Percentiles rank a stretch among this genome's conserved stretches.
phyloP scores from a whole-genome alignment of 257 asterid genomes.

The Ballota nigra region DNA sequence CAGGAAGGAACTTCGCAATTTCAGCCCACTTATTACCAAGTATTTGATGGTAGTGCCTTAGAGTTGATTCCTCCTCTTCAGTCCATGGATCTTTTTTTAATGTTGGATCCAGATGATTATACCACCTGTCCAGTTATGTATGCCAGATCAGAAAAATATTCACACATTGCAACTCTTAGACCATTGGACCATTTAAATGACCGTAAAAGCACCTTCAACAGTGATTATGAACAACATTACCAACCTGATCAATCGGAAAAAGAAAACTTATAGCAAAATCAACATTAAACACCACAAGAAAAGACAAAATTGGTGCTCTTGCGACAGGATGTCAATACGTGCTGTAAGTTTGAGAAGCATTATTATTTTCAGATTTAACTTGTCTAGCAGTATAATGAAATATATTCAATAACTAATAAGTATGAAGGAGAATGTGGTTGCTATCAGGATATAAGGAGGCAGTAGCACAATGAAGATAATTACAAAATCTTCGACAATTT shows the following conservation, averaged over 20 bases:
- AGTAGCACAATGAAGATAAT: conserved; percentile 1
- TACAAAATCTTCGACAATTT: not conserved
- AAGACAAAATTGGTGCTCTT: not conserved
- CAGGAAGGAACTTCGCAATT: conserved; percentile 72
- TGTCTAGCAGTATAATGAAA: not conserved
- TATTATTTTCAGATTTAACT: not conserved
- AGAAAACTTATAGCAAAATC: not conserved
- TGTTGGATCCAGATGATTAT: conserved; percentile 79
- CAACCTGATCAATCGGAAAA: not conserved
- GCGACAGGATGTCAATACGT: not conserved
- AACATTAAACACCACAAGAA: not conserved
- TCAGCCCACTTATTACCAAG: conserved; percentile 88
- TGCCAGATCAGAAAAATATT: conserved; percentile 3
- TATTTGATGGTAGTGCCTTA: conserved; percentile 46
- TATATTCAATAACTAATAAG: not conserved
- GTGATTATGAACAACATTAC: not conserved
- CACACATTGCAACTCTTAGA: conserved; percentile 2
- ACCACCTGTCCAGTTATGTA: conserved; percentile 60
- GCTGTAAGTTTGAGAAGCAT: not conserved
- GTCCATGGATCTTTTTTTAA: conserved; percentile 76
- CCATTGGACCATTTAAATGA: conserved; percentile 5
- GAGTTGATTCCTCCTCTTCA: conserved; percentile 55
- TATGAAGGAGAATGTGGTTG: not conserved
- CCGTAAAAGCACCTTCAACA: not conserved
- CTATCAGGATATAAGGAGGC: not conserved